Evolutionary conservation across 257 asterid genomes (phyloP), one percentile per base, ranked within the genome.

Genomic region (Solanum arcanum): DNA sequence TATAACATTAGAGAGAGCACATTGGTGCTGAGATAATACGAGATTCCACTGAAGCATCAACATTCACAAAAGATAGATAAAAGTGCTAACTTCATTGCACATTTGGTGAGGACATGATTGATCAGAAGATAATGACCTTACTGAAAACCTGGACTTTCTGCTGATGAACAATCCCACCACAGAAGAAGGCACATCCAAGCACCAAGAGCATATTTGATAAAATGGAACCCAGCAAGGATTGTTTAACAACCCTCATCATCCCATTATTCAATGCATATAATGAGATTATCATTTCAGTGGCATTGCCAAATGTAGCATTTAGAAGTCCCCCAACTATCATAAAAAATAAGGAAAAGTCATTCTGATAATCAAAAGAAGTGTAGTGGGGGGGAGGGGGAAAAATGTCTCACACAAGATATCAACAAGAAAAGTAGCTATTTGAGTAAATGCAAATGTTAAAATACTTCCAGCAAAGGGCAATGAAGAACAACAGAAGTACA

Each of bases 171-270:
- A 95, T 87, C 83, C 99, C 99, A 42, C 99, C 99, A 25, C 98
- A 91, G 87, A 96, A 93, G 91, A 97, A 97, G 90, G 99, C 98
- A 31, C 99, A 97, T 86, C 99, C 99, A 47, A 97, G 99, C 87
- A 97, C 99, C 92, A 97, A 88, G 83, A 97, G 95, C 99, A 97
- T 96, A 89, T 97, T 97, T n/a, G 99, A 96, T 89, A 97, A 95
- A 86, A 97, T 95, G 86, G 99, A 97, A 87, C 98, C 99, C 39
- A 97, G 92, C 66, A 97, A 88, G 52, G 99, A 97, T 82, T 94
- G 97, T 69, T 96, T 97, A 90, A 97, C 99, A 42, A 97, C 98
- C 91, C 98, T 92, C 87, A 94, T 93, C 99, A 95, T 97, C 75
- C 96, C 98, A 66, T 92, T 95, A 80, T 95, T 95, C 91, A 97